Conservation (phyloP, 768 basidiomycete species). For the Cystofilobasidium capitatum region DNA sequence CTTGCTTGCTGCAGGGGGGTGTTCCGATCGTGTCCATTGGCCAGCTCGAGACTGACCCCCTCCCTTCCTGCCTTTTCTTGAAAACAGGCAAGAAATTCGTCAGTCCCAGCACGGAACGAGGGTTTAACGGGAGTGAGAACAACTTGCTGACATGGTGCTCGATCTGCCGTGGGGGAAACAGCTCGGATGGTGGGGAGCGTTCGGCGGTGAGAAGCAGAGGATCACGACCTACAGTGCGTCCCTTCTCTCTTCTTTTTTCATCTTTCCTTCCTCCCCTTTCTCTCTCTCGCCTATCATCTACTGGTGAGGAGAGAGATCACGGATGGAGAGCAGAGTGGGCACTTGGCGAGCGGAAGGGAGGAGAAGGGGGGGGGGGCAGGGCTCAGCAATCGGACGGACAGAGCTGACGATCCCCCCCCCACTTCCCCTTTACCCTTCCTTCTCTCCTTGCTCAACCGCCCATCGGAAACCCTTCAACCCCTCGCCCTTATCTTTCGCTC, state of each 20-base stretch:
- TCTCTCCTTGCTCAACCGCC: not conserved
- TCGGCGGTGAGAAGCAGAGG: constrained; percentile 3
- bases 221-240: constrained; percentile 9
- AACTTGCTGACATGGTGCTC: too few relatives aligned
- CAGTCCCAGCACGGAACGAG: too few relatives aligned
- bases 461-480: too few relatives aligned
- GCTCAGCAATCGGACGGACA: not conserved
- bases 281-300: not conserved
- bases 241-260: not conserved
- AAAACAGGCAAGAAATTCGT: constrained; percentile 4
- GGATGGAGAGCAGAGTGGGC: too few relatives aligned
- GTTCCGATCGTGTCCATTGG: constrained; percentile 4
- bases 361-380: constrained; percentile 3
- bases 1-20: not conserved
- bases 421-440: not conserved
- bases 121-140: too few relatives aligned
- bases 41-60: too few relatives aligned
- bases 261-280: not conserved
- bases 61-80: too few relatives aligned
- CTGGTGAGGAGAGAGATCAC: too few relatives aligned
- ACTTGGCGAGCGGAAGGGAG: not conserved
- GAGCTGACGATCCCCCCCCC: not conserved
- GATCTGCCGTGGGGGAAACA: too few relatives aligned
- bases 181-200: constrained; percentile 9
- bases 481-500: too few relatives aligned